These are phyloP conservation scores for Aspergillus conjunctus DNA, from an alignment of 495 filamentous ascomycete genomes.

Conservation along the genomic window DNA sequence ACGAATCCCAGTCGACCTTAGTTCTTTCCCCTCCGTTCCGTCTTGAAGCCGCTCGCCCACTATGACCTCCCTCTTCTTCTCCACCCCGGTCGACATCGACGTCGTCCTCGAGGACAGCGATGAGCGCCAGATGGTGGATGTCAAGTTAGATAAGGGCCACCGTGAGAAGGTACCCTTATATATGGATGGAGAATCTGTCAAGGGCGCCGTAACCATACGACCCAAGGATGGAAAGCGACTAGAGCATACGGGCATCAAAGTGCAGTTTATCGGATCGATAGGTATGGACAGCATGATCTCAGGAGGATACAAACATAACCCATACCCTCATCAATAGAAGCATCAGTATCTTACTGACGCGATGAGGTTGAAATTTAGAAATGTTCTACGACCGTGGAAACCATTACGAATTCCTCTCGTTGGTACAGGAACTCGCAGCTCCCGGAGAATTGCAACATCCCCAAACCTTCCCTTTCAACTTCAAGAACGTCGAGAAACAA, in stretches of 20 bases:
- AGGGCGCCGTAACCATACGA: slow-evolving; percentile 88
- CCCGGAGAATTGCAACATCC: slow-evolving; percentile 98
- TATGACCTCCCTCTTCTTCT: slow-evolving; percentile 96
- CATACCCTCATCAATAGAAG: background rate
- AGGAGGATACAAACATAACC: background rate
- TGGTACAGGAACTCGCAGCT: slow-evolving; percentile 93
- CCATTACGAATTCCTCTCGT: slow-evolving; percentile 97
- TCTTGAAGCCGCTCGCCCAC: slow-evolving; percentile 27
- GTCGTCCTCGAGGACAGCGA: slow-evolving; percentile 94
- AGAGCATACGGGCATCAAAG: slow-evolving; percentile 98
- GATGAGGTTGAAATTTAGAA: slow-evolving; percentile 51
- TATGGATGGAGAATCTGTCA: slow-evolving; percentile 97
- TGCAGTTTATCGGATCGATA: slow-evolving; percentile 99
- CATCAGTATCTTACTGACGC: slow-evolving; percentile 5
- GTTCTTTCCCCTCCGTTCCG: slow-evolving; percentile 4
- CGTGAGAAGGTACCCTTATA: slow-evolving; percentile 96
- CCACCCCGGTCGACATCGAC: slow-evolving; percentile 97
- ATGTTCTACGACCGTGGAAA: slow-evolving; percentile 99
- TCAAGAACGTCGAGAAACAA: slow-evolving; percentile 99
- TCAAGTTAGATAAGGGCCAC: slow-evolving; percentile 96
- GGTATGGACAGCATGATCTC: slow-evolving; percentile 51
- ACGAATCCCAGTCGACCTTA: slow-evolving; percentile 9
- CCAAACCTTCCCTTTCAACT: slow-evolving; percentile 98
- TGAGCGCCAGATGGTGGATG: slow-evolving; percentile 91
- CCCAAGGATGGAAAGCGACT: slow-evolving; percentile 98